phyloP scores from a whole-genome alignment of 116 monocot species.

The Zostera marina region DNA sequence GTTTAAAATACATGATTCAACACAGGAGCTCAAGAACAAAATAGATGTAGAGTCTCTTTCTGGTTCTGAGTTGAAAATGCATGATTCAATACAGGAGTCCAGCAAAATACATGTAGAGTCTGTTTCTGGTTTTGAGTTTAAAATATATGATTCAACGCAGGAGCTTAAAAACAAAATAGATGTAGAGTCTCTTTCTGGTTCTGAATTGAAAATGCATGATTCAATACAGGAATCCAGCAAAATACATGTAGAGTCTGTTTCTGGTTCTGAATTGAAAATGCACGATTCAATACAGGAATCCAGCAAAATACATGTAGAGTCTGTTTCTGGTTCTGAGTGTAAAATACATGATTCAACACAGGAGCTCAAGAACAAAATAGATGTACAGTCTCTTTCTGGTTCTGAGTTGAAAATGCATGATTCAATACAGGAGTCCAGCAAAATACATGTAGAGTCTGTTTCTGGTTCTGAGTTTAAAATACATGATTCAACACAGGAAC shows the following conservation, averaged over 20 bases:
- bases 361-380: too few species aligned
- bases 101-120: too few species aligned
- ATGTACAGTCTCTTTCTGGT: slow-evolving; percentile 5
- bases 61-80: slow-evolving; percentile 1
- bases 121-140: slow-evolving; percentile 1
- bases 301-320: too few species aligned
- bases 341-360: slow-evolving; percentile 3
- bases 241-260: too few species aligned
- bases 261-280: slow-evolving; percentile 1
- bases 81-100: slow-evolving; percentile 1
- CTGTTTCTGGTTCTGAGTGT: slow-evolving; percentile 5
- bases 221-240: background rate
- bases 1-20: slow-evolving; percentile 5
- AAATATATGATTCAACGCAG: slow-evolving; percentile 4
- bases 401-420: slow-evolving; percentile 2
- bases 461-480: slow-evolving; percentile 3
- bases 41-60: too few species aligned
- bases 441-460: too few species aligned
- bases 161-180: too few species aligned
- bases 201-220: slow-evolving; percentile 2
- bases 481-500: slow-evolving; percentile 1
- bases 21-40: background rate
- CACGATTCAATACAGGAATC: background rate
- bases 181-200: slow-evolving; percentile 5
- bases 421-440: background rate